phyloP scores from a whole-genome alignment of 2,329 filamentous ascomycete species.

The Teratosphaeriaceae sp. region DNA sequence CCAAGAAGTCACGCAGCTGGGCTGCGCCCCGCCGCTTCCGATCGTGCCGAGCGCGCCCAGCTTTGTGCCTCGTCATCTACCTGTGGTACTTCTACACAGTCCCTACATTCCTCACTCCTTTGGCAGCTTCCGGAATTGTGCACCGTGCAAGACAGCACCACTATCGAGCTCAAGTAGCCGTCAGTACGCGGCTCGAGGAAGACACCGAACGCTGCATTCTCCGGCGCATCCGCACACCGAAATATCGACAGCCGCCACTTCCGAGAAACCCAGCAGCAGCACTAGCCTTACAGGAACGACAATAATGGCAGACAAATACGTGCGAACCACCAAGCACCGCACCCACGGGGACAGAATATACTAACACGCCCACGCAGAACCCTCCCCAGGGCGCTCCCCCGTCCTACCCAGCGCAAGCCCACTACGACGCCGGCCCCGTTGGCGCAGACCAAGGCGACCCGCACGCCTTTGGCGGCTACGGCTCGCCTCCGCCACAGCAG shows the following conservation, averaged over 20 bases:
- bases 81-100: not conserved
- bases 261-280: not conserved
- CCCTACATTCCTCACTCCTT: not conserved
- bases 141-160: not conserved
- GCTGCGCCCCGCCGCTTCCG: too few species aligned
- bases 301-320: slow-evolving; percentile 3
- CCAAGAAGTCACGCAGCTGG: too few species aligned
- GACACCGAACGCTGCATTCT: not conserved
- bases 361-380: not conserved
- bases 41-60: not conserved
- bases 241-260: not conserved
- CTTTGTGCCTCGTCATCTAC: slow-evolving; percentile 1
- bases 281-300: not conserved
- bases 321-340: not conserved
- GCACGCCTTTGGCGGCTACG: slow-evolving; percentile 2
- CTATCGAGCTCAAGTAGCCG: not conserved
- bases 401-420: slow-evolving; percentile 3
- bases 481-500: slow-evolving; percentile 3
- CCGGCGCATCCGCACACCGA: slow-evolving; percentile 1
- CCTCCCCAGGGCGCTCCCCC: slow-evolving; percentile 2
- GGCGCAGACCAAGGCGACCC: not conserved
- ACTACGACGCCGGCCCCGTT: slow-evolving; percentile 6
- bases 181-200: not conserved
- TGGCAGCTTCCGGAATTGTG: not conserved
- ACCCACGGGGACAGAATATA: not conserved